Evolutionary conservation across 176 grass and related monocot species (phyloP), one percentile per base, ranked within the genome.

Genomic region (Carex littledalei): DNA sequence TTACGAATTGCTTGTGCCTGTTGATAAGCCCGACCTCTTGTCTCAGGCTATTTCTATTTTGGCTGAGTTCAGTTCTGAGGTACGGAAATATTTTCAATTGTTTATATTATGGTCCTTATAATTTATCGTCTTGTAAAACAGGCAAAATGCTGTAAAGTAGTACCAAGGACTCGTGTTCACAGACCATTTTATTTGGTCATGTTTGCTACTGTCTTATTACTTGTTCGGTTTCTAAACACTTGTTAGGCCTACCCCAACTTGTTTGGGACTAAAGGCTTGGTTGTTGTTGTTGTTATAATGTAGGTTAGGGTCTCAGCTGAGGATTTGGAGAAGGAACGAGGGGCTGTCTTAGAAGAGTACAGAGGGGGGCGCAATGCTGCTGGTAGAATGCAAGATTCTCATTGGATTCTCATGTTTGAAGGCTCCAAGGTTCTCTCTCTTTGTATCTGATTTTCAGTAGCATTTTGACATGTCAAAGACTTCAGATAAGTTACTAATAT

Each of bases 311-410:
- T 87, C 61, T 99, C 96, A 13, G 67, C 91, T 0, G 93, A 95
- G 76, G 96, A 99, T 89, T 83, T 99, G 59, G 96, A 99, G 69
- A 99, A 99, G 90, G 96, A 99, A 83, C 89, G 96, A 77, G 96
- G 96, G 49, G 96, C 93, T 79, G 96, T 99, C 61, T 52, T 99
- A 69, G 96, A 99, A 91, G 96, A 99, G 65, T 95, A 99, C 81
- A 95, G 96, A 89, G 96, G 96, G 39, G 93, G 93, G 6, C 91
- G 96, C 61, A 98, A 93, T 92, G 96, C 96, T 14, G 56, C 93
- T 14, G 93, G 96, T 2, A 77, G 93, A 63, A 99, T 99, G 96
- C 93, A 99, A 86, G 96, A 99, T 78, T 92, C 96, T 24, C 96
- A 99, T 71, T 99, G 96, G 96, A 59, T 89, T 50, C 83, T 99